phyloP scores from a whole-genome alignment of 192 early-diverging fungal species.

The Podila minutissima region DNA sequence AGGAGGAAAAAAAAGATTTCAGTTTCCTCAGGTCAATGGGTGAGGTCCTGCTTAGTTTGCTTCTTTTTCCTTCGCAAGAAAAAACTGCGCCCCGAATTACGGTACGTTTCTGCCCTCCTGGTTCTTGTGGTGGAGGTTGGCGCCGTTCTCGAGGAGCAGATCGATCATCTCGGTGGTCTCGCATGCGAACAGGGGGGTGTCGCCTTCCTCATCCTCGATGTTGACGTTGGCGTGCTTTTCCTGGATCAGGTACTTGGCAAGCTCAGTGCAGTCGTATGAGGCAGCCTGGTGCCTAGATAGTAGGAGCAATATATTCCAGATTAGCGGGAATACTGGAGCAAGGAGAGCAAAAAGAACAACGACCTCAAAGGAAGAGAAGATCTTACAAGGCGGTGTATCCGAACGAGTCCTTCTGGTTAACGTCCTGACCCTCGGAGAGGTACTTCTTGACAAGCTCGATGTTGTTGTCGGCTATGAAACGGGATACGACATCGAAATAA shows the following conservation, averaged over 20 bases:
- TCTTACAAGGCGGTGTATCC: constrained; percentile 85
- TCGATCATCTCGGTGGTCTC: constrained; percentile 77
- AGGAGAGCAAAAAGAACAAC: not conserved
- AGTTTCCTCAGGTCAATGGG: too few relatives aligned
- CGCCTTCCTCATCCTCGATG: constrained; percentile 80
- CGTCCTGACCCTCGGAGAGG: constrained; percentile 60
- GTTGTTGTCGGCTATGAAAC: constrained; percentile 31
- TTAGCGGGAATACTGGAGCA: not conserved
- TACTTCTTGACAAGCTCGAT: constrained; percentile 55
- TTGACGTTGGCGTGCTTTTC: constrained; percentile 72
- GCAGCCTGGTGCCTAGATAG: constrained; percentile 68
- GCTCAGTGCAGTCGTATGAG: constrained; percentile 74
- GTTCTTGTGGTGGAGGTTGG: constrained; percentile 71
- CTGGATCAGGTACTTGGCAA: constrained; percentile 72
- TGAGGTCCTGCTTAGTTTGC: too few relatives aligned
- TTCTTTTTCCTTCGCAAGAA: constrained; percentile 9
- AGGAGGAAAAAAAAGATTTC: not conserved
- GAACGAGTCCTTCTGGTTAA: constrained; percentile 77
- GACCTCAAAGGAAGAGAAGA: not conserved
- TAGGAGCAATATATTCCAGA: not conserved
- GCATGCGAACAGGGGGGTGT: constrained; percentile 82
- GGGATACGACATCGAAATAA: not conserved
- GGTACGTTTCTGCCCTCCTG: constrained; percentile 64
- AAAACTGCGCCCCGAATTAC: not conserved
- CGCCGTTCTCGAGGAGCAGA: constrained; percentile 74